Evolutionary conservation across 1,284 basidiomycete species (phyloP).

Genomic region (Phylloporus sp.): DNA sequence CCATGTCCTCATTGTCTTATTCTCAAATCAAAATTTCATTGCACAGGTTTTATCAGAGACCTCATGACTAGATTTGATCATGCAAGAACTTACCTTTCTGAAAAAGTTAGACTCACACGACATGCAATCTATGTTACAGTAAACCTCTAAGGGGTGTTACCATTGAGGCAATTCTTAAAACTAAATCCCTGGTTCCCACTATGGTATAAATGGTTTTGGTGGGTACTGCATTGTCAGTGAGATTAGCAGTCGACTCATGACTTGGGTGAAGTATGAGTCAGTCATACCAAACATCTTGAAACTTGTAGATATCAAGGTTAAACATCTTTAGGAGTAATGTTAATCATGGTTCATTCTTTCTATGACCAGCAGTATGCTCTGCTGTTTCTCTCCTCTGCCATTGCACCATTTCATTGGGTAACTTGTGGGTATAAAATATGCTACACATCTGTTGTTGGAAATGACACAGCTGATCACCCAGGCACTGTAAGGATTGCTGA

Average conservation of each 20-base stretch:
- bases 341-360: not conserved
- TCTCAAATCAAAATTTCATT: not conserved
- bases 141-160: not conserved
- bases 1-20: slow-evolving; percentile 5
- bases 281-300: slow-evolving; percentile 1
- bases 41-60: not conserved
- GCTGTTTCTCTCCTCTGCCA: not conserved
- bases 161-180: not conserved
- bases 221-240: not conserved
- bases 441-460: not conserved
- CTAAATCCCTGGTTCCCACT: not conserved
- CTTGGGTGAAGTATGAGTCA: not conserved
- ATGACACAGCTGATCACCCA: not conserved
- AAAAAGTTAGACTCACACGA: not conserved
- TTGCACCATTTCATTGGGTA: not conserved
- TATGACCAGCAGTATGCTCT: not conserved
- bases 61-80: not conserved
- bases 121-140: not conserved
- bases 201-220: not conserved
- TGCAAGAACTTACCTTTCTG: not conserved
- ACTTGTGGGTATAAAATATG: not conserved
- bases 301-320: slow-evolving; percentile 11
- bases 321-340: not conserved
- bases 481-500: not conserved
- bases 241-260: not conserved